These are phyloP conservation scores for Spiromastix sp. DNA, from an alignment of 2,329 filamentous ascomycete genomes.

Conservation along the genomic window DNA sequence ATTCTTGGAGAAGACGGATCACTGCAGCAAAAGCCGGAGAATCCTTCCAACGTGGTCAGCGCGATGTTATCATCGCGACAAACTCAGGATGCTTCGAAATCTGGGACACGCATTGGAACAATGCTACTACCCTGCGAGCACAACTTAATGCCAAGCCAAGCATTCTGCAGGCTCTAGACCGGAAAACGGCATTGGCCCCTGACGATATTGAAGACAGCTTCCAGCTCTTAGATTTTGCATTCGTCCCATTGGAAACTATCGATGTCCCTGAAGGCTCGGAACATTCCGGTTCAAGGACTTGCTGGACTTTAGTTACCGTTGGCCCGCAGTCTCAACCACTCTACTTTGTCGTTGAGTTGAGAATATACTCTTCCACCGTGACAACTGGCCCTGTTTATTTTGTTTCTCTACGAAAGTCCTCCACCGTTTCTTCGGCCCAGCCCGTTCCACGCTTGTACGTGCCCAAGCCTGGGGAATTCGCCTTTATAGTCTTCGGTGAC, in stretches of 20 bases:
- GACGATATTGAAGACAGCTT: slow-evolving; percentile 49
- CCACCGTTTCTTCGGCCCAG: slow-evolving; percentile 27
- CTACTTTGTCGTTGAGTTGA: slow-evolving; percentile 67
- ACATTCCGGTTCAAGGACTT: slow-evolving; percentile 37
- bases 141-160: slow-evolving; percentile 60
- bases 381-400: slow-evolving; percentile 58
- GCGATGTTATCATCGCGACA: slow-evolving; percentile 72
- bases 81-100: slow-evolving; percentile 66
- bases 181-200: slow-evolving; percentile 40
- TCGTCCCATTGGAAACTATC: slow-evolving; percentile 28
- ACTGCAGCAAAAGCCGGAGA: slow-evolving; percentile 67
- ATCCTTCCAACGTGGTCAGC: slow-evolving; percentile 65
- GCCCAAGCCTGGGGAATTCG: slow-evolving; percentile 67
- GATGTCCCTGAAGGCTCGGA: slow-evolving; percentile 39
- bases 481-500: slow-evolving; percentile 69
- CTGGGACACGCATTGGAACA: slow-evolving; percentile 84
- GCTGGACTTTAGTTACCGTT: slow-evolving; percentile 53
- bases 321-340: slow-evolving; percentile 44
- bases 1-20: slow-evolving; percentile 64
- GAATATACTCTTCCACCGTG: slow-evolving; percentile 44
- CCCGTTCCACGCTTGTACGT: slow-evolving; percentile 61
- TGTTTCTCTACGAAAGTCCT: slow-evolving; percentile 53
- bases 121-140: slow-evolving; percentile 63
- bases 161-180: slow-evolving; percentile 52
- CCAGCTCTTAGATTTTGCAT: slow-evolving; percentile 70